Conservation (phyloP, 2,329 filamentous ascomycete species). For the Nigrograna mackinnonii region DNA sequence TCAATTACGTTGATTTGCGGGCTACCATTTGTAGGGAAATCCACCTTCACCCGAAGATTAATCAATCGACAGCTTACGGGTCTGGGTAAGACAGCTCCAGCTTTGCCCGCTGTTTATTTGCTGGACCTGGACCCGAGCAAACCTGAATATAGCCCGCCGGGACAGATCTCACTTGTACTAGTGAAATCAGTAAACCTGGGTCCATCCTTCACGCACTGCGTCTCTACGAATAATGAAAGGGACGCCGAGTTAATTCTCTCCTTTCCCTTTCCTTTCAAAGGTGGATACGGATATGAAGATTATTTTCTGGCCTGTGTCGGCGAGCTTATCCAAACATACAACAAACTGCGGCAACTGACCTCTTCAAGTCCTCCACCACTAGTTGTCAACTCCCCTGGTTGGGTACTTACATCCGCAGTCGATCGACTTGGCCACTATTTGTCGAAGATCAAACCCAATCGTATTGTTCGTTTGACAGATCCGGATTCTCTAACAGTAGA, state of each 20-base stretch:
- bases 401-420: slow-evolving; percentile 72
- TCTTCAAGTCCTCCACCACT: slow-evolving; percentile 61
- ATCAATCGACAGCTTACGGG: slow-evolving; percentile 68
- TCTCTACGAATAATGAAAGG: too few relatives aligned
- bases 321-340: slow-evolving; percentile 66
- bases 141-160: slow-evolving; percentile 72
- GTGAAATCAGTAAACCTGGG: slow-evolving; percentile 65
- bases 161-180: slow-evolving; percentile 69
- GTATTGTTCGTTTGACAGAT: slow-evolving; percentile 67
- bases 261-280: slow-evolving; percentile 55
- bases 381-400: slow-evolving; percentile 75
- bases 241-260: too few relatives aligned
- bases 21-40: slow-evolving; percentile 75
- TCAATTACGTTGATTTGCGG: slow-evolving; percentile 65
- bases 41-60: slow-evolving; percentile 70
- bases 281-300: slow-evolving; percentile 67
- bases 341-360: slow-evolving; percentile 45
- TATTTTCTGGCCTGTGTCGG: slow-evolving; percentile 68
- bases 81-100: slow-evolving; percentile 26
- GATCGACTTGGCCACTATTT: slow-evolving; percentile 66
- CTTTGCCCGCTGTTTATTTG: slow-evolving; percentile 53
- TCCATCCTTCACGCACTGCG: slow-evolving; percentile 70
- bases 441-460: slow-evolving; percentile 56
- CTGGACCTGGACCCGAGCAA: slow-evolving; percentile 79
- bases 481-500: slow-evolving; percentile 37